Evolutionary conservation across 2,329 filamentous ascomycete genomes (phyloP), one percentile per base, ranked within the genome.

Genomic region (Fusarium floridanum): DNA sequence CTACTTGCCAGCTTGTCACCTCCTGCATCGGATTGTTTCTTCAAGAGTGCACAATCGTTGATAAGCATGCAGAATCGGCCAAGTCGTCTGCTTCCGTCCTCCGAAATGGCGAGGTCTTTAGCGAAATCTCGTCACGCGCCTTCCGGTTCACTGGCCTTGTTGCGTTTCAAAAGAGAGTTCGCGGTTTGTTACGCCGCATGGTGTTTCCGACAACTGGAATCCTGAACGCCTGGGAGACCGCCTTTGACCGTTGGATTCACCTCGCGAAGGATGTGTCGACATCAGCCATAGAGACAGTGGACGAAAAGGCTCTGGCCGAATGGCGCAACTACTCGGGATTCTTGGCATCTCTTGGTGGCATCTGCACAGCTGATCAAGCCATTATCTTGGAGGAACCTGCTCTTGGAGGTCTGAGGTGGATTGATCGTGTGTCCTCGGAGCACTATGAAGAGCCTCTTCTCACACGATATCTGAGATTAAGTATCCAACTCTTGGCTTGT

Each of bases 261-360:
- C 83, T 93, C 8, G 92, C 90, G 10, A 91, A 90, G 74, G 89
- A 92, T 62, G 87, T 93, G 11, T 90, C 90, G 17, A 86, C 85
- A n/a, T 84, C 86, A 2, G 80, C 86, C 2, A 76, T 84, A 6
- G 88, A 91, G 24, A 81, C 81, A 9, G 81, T 91, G 20, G 87
- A 91, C 39, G 91, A 92, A 72, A 87, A 82, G 68, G 84, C 85
- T 4, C 81, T 92, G 16, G 86, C 88, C 1, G 90, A 93, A 77
- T 93, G 91, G 91, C 87, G 91, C 41, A 93, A 93, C 72, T 88
- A 91, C 76, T 92, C 91, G 2, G 91, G 91, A 0, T 92, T 93
- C 72, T 84, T 93, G 12, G 91, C 91, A 6, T 92, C 91, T 0
- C 82, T 93, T 6, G 91, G 91, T 16, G 91, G 91, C 3, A 88